phyloP scores from a whole-genome alignment of 108 stramenopile species.

The Bacterosira constricta region DNA sequence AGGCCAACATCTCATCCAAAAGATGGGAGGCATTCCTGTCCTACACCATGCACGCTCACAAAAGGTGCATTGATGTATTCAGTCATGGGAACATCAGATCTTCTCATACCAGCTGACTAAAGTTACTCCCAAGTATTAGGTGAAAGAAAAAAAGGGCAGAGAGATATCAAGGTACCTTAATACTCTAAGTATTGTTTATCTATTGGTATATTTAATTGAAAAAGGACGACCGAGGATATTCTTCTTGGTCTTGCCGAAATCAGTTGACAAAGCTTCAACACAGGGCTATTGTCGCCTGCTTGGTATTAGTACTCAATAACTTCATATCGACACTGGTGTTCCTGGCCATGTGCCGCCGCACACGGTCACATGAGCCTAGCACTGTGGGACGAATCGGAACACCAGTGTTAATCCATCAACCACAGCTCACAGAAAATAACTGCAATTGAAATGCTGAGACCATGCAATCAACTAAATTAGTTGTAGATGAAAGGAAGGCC shows the following conservation, averaged over 20 bases:
- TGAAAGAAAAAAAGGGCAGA: too few relatives aligned
- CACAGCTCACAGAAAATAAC: not conserved
- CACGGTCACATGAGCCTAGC: not conserved
- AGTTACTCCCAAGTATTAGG: too few relatives aligned
- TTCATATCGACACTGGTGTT: not conserved
- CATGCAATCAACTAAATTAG: conserved; percentile 32
- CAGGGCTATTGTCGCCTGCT: conserved; percentile 3
- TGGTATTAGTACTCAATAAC: not conserved
- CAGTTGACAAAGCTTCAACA: not conserved
- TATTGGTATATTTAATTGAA: conserved; percentile 11
- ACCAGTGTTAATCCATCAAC: conserved; percentile 11
- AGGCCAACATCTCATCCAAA: too few relatives aligned
- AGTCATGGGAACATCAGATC: too few relatives aligned
- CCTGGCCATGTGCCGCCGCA: not conserved
- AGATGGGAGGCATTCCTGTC: too few relatives aligned
- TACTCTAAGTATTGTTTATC: conserved; percentile 11
- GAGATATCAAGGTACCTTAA: conserved; percentile 7
- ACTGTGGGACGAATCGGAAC: conserved; percentile 15
- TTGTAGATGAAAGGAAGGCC: conserved; percentile 68
- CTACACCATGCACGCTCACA: too few relatives aligned
- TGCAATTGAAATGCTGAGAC: conserved; percentile 4
- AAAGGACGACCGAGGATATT: conserved; percentile 4
- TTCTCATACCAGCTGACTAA: too few relatives aligned
- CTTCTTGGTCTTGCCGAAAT: conserved; percentile 9
- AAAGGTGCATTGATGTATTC: too few relatives aligned